These are phyloP conservation scores for Letharia lupina DNA, from an alignment of 495 filamentous ascomycete species.

Conservation along the genomic window DNA sequence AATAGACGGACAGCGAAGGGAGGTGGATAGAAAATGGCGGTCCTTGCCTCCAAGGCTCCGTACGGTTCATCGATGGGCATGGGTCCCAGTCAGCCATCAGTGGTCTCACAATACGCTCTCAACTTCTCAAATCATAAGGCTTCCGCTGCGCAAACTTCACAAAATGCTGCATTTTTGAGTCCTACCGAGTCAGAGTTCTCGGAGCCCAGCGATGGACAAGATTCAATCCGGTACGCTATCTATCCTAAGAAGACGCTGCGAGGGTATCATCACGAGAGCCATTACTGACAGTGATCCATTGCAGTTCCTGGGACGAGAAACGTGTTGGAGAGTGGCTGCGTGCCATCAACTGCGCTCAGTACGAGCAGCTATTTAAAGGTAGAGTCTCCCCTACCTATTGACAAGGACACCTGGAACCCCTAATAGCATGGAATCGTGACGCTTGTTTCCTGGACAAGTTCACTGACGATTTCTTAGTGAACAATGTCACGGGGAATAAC, in stretches of 20 bases:
- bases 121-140: conserved; percentile 47
- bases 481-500: conserved; percentile 95
- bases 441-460: background rate
- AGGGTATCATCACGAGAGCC: background rate
- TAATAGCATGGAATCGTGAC: background rate
- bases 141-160: conserved; percentile 44
- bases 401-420: background rate
- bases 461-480: conserved; percentile 39
- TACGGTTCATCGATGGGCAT: conserved; percentile 58
- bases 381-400: conserved; percentile 14
- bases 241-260: conserved; percentile 28
- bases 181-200: conserved; percentile 95
- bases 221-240: conserved; percentile 49
- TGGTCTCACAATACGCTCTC: conserved; percentile 39
- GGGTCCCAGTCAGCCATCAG: conserved; percentile 45
- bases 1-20: conserved; percentile 6
- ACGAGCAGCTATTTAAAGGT: conserved; percentile 83
- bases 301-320: conserved; percentile 80
- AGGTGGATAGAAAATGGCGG: conserved; percentile 48
- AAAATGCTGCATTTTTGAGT: conserved; percentile 65
- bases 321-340: conserved; percentile 82
- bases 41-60: conserved; percentile 78
- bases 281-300: background rate
- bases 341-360: conserved; percentile 85
- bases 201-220: conserved; percentile 54